Evolutionary conservation across 108 stramenopile genomes (phyloP).

Genomic region (Pseudonitzschia pungens): DNA sequence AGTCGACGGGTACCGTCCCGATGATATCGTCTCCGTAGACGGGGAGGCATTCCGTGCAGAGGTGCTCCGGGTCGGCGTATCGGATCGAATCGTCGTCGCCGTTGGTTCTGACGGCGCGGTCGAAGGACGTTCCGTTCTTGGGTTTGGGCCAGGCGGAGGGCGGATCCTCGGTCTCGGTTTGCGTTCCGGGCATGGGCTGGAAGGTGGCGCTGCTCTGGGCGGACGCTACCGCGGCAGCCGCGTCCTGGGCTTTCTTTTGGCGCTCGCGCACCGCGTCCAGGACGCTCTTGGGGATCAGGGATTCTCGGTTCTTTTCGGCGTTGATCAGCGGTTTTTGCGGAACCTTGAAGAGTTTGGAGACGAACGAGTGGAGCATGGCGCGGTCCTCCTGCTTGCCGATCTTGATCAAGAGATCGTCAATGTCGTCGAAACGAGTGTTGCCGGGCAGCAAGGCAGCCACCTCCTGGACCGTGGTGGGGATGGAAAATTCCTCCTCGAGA

Average conservation of each 20-base stretch:
- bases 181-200: not conserved
- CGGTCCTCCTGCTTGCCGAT: constrained; percentile 75
- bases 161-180: not conserved
- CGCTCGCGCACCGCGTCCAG: constrained; percentile 51
- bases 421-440: constrained; percentile 60
- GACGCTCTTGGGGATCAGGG: constrained; percentile 36
- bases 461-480: constrained; percentile 61
- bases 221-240: constrained; percentile 35
- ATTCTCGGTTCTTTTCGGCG: constrained; percentile 41
- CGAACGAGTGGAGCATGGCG: constrained; percentile 55
- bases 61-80: constrained; percentile 75
- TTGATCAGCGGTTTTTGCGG: constrained; percentile 47
- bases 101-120: not conserved
- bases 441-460: constrained; percentile 64
- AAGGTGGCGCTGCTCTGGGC: constrained; percentile 1
- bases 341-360: constrained; percentile 76
- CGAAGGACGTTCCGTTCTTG: not conserved
- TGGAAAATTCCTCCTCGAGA: constrained; percentile 46
- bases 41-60: constrained; percentile 74
- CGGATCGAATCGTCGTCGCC: constrained; percentile 27
- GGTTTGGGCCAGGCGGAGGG: constrained; percentile 22
- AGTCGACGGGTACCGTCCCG: constrained; percentile 52
- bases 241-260: constrained; percentile 41
- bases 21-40: constrained; percentile 79
- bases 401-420: constrained; percentile 62